Evolutionary conservation across 768 basidiomycete species (phyloP), one percentile per base, ranked within the genome.

Genomic region (Mycena galericulata): DNA sequence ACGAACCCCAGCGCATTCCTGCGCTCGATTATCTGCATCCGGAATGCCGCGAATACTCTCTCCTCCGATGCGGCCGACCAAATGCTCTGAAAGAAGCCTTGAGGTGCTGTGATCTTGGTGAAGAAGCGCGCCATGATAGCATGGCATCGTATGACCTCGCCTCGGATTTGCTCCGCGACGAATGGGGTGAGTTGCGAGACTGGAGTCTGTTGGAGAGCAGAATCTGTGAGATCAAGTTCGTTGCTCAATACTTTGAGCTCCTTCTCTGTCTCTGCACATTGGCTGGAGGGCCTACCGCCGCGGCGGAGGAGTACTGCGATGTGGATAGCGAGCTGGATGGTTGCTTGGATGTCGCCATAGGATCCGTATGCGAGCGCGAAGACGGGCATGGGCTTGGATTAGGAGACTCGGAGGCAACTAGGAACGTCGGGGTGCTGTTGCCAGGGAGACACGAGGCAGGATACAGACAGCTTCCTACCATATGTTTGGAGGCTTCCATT

Each of bases 301-400:
- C 20, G 29, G n/a, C 41, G 46, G 29, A 62, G 24, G 7, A 43
- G 2, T 1, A 47, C 24, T 11, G 24, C 38, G 29, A 62, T 29
- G 15, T 34, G 26, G 46, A 54, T 34, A 26, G 38, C 40, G 30
- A 62, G 40, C 50, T 62, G 62, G 40, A 24, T 24, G 30, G 46
- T 34, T 40, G 62, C 51, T 29, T 54, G 22, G 40, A 62, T 54
- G 22, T 62, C 62, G 2, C 50, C 62, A n/a, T 54, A 53, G 20
- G 62, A 62, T 22, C 62, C 51, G 6, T 22, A 62, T 5, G 62
- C 40, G 29, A 62, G 26, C 12, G 40, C 50, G 12, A 54, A 22
- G 2, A 17, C 47, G 36, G 60, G 47, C 60, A 62, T 61, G n/a
- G n/a, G n/a, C n/a, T n/a, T n/a, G n/a, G n/a, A n/a, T n/a, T n/a